Conservation (phyloP, 225 moss, liverwort and hornwort species). For the Ulota crispa region DNA sequence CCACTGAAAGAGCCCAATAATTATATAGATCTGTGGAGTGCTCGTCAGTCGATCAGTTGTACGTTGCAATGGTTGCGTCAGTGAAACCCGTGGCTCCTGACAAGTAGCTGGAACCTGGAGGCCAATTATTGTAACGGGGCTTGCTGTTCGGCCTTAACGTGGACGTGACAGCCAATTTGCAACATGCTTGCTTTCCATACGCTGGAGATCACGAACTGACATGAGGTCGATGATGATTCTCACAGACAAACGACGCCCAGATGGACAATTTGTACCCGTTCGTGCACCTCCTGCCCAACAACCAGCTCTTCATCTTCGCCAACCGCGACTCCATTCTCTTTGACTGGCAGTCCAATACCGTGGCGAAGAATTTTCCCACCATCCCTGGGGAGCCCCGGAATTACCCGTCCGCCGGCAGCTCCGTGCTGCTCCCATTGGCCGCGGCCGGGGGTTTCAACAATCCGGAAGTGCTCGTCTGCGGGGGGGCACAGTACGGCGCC, state of each 20-base stretch:
- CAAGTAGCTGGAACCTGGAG: neutral
- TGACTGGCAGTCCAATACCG: conserved; percentile 47
- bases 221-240: neutral
- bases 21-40: neutral
- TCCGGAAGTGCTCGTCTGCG: conserved; percentile 47
- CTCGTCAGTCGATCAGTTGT: neutral
- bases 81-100: conserved; percentile 6
- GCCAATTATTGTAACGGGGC: conserved; percentile 19
- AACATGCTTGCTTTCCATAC: neutral
- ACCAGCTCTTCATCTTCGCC: conserved; percentile 58
- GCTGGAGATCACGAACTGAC: neutral
- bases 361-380: conserved; percentile 37
- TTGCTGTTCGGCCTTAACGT: neutral
- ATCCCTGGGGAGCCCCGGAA: conserved; percentile 57
- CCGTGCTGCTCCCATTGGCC: conserved; percentile 39
- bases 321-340: conserved; percentile 48
- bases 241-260: conserved; percentile 45
- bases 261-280: conserved; percentile 60
- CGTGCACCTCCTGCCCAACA: conserved; percentile 55
- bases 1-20: neutral
- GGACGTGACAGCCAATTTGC: neutral
- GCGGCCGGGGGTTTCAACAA: conserved; percentile 13
- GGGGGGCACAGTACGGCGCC: conserved; percentile 51
- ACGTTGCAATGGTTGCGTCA: neutral
- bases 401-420: conserved; percentile 57